Evolutionary conservation across 441 rosid genomes (phyloP), one percentile per base, ranked within the genome.

Genomic region (Erodium trifolium): DNA sequence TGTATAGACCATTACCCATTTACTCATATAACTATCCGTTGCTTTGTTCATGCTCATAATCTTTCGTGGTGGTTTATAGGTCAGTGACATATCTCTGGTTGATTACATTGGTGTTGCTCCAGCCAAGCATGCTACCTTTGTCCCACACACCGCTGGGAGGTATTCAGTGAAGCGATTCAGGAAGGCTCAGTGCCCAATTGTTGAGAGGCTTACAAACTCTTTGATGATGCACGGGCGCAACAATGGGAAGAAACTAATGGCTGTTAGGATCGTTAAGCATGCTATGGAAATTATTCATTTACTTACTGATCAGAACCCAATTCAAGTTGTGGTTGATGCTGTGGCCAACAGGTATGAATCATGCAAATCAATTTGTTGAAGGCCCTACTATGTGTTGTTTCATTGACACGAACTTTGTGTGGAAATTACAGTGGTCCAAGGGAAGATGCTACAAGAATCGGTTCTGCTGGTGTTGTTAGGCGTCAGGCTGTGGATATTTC

Each of bases 401-500:
- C 49, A 11, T 43, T 43, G 12, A 43, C 49, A 43, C 9, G 27
- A 23, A 23, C 27, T 23, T 23, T 23, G 27, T 23, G 27, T 0
- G 27, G 27, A 23, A 23, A 43, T 11, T 45, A 11, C 72, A 87
- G 91, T 83, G 87, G 89, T 14, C 89, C 89, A 0, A 82, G 93
- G 59, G 97, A 91, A 73, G 97, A 88, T 84, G 97, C 97, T 1
- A 88, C 95, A 2, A 82, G 93, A 14, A 91, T 91, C 69, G 97
- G 97, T 8, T 91, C 95, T 63, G 95, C 93, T 72, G 95, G 97
- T 79, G 95, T 87, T 75, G 97, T 88, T 5, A 82, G 97, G 78
- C 89, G 93, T 53, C 93, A 91, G 79, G 97, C 95, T 37, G 93
- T 91, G 49, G 95, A 88, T 87, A 88, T 91, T 70, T 87, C 91